Base-by-base conservation (phyloP, 768 basidiomycete genomes). In the Suillus tomentosus region DNA sequence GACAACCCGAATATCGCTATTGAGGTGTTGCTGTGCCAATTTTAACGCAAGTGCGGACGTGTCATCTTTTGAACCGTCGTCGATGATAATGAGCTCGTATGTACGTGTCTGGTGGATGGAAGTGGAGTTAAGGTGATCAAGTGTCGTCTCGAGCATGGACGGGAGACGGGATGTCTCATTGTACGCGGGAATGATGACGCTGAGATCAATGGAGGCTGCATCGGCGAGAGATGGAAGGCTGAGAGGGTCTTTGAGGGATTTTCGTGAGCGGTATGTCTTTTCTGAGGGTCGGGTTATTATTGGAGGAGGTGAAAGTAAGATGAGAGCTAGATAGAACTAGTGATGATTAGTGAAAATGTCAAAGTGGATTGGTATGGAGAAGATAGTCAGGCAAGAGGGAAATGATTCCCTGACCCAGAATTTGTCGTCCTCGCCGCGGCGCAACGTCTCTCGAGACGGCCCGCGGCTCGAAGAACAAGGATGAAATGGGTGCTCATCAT, bases 391-490 rank as follows among this genome's bases (percentile, higher is more conserved):
- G 80, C 79, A 76, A 68, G 69, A 74, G 75, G 78, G 78, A 76
- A 68, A 31, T 58, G 65, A 64, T 67, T 72, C 78, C 82, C 81
- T 76, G 80, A 84, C 85, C 88, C 80, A 65, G 60, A 65, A 63
- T 64, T 65, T 81, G 71, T 90, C 91, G 87, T 90, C 91, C 69
- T 83, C 76, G 82, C 79, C 79, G 72, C 79, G 81, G 84, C 91
- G 90, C 83, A 72, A 73, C 74, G 75, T 70, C 66, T 69, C 59
- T 65, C 70, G 69, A 72, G 71, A 78, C 67, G 77, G 81, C 91
- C 87, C 87, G 77, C 70, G 73, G 80, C 88, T 93, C 92, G 81
- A 90, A 93, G 91, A 93, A 94, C 91, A 94, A 94, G 91, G 91
- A 94, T 94, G 92, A 91, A 85, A 75, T 63, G 79, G 80, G 79